phyloP scores from a whole-genome alignment of 768 basidiomycete genomes.

The Lentinula guzmanii region DNA sequence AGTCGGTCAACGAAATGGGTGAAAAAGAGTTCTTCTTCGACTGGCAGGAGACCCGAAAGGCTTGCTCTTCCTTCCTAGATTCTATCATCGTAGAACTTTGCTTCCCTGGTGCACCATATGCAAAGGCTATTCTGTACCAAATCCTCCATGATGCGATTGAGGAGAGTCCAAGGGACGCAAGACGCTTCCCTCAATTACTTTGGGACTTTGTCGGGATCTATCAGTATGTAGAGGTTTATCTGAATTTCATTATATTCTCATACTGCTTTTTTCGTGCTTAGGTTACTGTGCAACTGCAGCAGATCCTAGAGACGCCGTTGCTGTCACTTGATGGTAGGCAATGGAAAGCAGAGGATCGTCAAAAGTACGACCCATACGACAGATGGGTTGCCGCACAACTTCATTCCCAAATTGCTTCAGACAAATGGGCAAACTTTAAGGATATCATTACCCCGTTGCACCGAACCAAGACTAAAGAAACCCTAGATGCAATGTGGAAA shows the following conservation, averaged over 20 bases:
- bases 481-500: slow-evolving; percentile 62
- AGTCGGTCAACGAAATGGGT: slow-evolving; percentile 28
- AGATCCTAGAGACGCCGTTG: slow-evolving; percentile 57
- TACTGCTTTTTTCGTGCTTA: slow-evolving; percentile 17
- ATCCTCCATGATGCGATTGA: slow-evolving; percentile 67
- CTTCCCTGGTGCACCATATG: slow-evolving; percentile 65
- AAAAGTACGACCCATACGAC: slow-evolving; percentile 58
- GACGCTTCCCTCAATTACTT: slow-evolving; percentile 70
- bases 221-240: slow-evolving; percentile 39
- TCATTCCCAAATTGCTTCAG: slow-evolving; percentile 52
- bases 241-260: not conserved
- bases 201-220: slow-evolving; percentile 84
- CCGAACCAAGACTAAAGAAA: slow-evolving; percentile 40
- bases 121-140: slow-evolving; percentile 57
- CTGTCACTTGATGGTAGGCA: slow-evolving; percentile 46
- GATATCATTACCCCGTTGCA: slow-evolving; percentile 54
- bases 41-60: slow-evolving; percentile 52
- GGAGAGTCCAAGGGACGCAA: slow-evolving; percentile 68
- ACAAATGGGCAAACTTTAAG: slow-evolving; percentile 42
- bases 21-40: slow-evolving; percentile 61
- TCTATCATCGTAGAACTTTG: slow-evolving; percentile 80
- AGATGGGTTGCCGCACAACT: slow-evolving; percentile 66
- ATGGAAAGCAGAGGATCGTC: slow-evolving; percentile 43
- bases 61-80: slow-evolving; percentile 74
- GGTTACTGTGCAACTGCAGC: slow-evolving; percentile 62